A percentile compares a stretch with the other conserved stretches of the same genome.
phyloP scores from a whole-genome alignment of 1,284 basidiomycete genomes.

The Ceratobasidium sp. region DNA sequence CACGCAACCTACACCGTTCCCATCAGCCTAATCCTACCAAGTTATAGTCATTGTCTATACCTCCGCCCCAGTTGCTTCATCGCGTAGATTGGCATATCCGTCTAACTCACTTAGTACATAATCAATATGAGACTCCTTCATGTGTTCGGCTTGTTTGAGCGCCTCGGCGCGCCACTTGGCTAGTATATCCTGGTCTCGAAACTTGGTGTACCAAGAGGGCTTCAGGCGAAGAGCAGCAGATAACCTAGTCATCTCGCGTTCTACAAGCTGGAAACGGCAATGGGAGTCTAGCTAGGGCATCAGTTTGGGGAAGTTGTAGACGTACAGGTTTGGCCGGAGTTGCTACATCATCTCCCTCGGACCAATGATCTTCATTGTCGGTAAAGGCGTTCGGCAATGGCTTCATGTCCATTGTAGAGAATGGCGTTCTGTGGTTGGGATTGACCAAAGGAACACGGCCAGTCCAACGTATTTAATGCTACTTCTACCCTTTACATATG shows the following conservation, averaged over 20 bases:
- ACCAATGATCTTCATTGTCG: background rate
- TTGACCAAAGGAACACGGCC: too few relatives aligned
- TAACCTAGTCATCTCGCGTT: slow-evolving; percentile 66
- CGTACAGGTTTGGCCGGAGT: slow-evolving; percentile 19
- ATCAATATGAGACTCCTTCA: slow-evolving; percentile 64
- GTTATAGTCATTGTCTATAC: slow-evolving; percentile 50
- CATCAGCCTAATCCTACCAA: background rate
- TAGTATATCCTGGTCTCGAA: slow-evolving; percentile 55
- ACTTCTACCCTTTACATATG: too few relatives aligned
- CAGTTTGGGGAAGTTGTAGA: background rate
- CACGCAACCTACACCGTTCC: slow-evolving; percentile 63
- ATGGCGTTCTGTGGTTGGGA: too few relatives aligned
- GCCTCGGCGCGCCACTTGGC: slow-evolving; percentile 59
- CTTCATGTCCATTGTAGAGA: too few relatives aligned
- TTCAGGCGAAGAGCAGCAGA: slow-evolving; percentile 64
- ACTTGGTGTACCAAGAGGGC: slow-evolving; percentile 63
- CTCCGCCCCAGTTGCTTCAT: slow-evolving; percentile 58
- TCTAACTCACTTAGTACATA: slow-evolving; percentile 68
- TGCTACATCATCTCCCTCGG: background rate
- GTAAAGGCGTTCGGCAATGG: slow-evolving; percentile 27
- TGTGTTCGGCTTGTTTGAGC: slow-evolving; percentile 54
- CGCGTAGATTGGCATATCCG: slow-evolving; percentile 64
- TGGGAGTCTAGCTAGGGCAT: background rate
- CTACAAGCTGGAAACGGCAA: slow-evolving; percentile 60
- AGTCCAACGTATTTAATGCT: too few relatives aligned